Evolutionary conservation across 257 asterid species (phyloP).

Genomic region (Scutellaria minor): DNA sequence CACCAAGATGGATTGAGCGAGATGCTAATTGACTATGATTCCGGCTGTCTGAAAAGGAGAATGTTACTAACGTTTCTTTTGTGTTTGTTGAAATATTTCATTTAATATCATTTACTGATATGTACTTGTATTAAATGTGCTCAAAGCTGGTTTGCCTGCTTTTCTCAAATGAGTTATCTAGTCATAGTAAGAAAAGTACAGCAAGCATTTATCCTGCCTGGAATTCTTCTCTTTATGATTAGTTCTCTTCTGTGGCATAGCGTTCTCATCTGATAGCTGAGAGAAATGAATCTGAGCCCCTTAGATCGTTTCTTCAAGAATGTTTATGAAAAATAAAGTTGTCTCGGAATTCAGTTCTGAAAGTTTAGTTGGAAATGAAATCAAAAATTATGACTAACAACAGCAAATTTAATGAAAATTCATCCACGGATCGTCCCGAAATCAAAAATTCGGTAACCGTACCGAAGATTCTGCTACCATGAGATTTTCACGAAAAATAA

Average conservation of each 20-base stretch:
- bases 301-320: neutral
- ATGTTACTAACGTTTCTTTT: neutral
- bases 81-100: neutral
- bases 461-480: no score
- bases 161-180: neutral
- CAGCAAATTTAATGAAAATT: no score
- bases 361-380: no score
- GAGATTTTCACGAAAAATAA: no score
- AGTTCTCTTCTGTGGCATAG: neutral
- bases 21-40: neutral
- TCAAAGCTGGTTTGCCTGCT: neutral
- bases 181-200: neutral
- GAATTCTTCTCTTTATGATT: neutral
- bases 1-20: neutral
- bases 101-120: neutral
- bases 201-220: no score
- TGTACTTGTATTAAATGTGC: neutral
- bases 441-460: no score
- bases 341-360: no score
- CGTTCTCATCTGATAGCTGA: neutral
- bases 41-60: neutral
- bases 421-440: no score
- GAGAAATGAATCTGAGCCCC: neutral
- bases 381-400: no score
- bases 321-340: no score